These are phyloP conservation scores for Lactarius quietus DNA, from an alignment of 768 basidiomycete species.

Conservation along the genomic window DNA sequence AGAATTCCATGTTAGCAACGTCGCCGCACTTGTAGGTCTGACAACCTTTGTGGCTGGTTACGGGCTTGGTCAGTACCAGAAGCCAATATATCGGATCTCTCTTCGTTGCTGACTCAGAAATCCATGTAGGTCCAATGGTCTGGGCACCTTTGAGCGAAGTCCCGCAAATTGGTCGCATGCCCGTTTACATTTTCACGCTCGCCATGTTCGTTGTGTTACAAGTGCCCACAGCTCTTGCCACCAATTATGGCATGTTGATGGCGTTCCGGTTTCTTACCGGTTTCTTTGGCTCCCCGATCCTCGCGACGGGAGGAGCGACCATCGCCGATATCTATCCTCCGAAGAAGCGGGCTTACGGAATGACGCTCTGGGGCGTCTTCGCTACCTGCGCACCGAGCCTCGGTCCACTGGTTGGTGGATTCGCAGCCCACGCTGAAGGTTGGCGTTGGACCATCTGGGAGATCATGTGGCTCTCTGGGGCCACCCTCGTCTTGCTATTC, in stretches of 20 bases:
- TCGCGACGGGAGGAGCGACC: slow-evolving; percentile 36
- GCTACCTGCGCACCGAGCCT: slow-evolving; percentile 33
- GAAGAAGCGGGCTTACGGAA: slow-evolving; percentile 30
- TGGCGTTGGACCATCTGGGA: slow-evolving; percentile 39
- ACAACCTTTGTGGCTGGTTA: slow-evolving; percentile 32
- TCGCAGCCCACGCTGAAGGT: slow-evolving; percentile 32
- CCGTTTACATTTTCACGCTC: slow-evolving; percentile 35
- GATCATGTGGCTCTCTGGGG: slow-evolving; percentile 34
- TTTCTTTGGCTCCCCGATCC: slow-evolving; percentile 35
- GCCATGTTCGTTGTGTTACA: slow-evolving; percentile 35
- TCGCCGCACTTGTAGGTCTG: slow-evolving; percentile 34
- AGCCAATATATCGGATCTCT: not conserved
- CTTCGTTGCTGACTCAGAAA: not conserved
- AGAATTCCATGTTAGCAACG: slow-evolving; percentile 32
- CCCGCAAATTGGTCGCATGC: slow-evolving; percentile 34
- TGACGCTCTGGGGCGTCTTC: slow-evolving; percentile 32
- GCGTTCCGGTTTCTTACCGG: slow-evolving; percentile 37
- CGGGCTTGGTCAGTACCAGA: slow-evolving; percentile 26
- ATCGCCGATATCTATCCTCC: slow-evolving; percentile 30
- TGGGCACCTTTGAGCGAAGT: slow-evolving; percentile 35
- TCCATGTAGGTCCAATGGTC: slow-evolving; percentile 30
- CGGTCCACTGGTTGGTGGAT: slow-evolving; percentile 36
- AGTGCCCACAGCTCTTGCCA: slow-evolving; percentile 35
- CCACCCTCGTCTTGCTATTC: slow-evolving; percentile 31
- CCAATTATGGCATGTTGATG: slow-evolving; percentile 33